A percentile compares a stretch with the other conserved stretches of the same genome.
phyloP scores from a whole-genome alignment of 2,329 filamentous ascomycete genomes.

The Emericellopsis cladophorae region DNA sequence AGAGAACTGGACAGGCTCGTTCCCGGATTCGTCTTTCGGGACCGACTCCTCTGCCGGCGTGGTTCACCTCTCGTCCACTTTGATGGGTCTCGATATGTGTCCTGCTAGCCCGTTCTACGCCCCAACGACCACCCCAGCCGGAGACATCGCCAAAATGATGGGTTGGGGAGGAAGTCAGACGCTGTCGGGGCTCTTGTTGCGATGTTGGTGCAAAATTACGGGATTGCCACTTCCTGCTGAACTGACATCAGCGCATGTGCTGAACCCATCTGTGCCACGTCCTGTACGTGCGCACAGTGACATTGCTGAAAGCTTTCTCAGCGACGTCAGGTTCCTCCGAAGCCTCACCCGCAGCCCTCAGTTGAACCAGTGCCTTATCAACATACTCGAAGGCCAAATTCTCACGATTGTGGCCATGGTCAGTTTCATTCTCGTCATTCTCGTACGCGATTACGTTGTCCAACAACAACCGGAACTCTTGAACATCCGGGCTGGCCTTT shows the following conservation, averaged over 20 bases:
- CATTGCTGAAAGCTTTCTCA: conserved; percentile 30
- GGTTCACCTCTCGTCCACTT: conserved; percentile 16
- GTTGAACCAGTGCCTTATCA: conserved; percentile 68
- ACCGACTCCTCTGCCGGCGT: conserved; percentile 3
- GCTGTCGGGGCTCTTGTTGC: not conserved
- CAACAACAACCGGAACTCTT: conserved; percentile 83
- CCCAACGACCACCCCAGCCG: conserved; percentile 16
- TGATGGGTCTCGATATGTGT: conserved; percentile 15
- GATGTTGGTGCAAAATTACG: not conserved
- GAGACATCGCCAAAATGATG: conserved; percentile 16
- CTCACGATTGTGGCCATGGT: conserved; percentile 87
- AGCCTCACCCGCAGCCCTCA: conserved; percentile 55
- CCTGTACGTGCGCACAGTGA: not conserved
- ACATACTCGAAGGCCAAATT: conserved; percentile 81
- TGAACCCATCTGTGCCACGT: not conserved
- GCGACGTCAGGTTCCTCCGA: conserved; percentile 42
- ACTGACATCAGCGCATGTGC: not conserved
- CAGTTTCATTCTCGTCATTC: conserved; percentile 90
- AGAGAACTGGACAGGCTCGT: conserved; percentile 33
- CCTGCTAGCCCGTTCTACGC: conserved; percentile 21
- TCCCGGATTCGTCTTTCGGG: not conserved
- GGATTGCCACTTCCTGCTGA: conserved; percentile 13
- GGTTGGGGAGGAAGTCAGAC: conserved; percentile 5
- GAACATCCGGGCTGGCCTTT: conserved; percentile 62
- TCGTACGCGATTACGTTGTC: conserved; percentile 95